These are phyloP conservation scores for Tuber brumale DNA, from an alignment of 495 filamentous ascomycete species.

Conservation along the genomic window DNA sequence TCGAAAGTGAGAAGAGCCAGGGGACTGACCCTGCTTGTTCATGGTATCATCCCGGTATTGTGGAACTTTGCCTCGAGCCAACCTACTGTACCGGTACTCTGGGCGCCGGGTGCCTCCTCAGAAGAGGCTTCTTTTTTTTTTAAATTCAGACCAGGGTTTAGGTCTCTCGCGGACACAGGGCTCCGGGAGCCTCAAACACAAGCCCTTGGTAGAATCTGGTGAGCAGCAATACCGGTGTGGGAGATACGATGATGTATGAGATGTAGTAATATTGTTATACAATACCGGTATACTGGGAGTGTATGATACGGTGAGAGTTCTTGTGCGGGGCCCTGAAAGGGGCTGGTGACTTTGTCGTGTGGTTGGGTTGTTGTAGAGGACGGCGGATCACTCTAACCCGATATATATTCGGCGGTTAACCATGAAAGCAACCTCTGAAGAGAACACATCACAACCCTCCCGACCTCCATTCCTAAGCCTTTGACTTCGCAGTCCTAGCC, in stretches of 20 bases:
- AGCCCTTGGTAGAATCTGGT: background rate
- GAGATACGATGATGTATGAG: too few relatives aligned
- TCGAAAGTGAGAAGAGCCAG: background rate
- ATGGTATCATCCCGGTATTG: background rate
- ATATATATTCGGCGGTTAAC: background rate
- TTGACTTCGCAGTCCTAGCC: background rate
- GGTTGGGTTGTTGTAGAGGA: background rate
- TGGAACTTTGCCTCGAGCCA: background rate
- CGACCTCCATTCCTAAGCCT: background rate
- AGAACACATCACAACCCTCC: background rate
- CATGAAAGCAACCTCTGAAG: background rate
- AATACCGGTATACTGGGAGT: background rate
- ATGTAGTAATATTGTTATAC: background rate
- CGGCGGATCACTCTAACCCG: background rate
- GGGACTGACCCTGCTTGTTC: background rate
- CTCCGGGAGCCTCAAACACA: background rate
- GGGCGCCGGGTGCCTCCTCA: background rate
- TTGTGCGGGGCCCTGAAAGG: background rate
- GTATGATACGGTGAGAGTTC: background rate
- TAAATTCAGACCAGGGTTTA: background rate
- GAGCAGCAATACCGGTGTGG: background rate
- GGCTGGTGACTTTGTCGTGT: background rate
- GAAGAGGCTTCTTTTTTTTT: background rate
- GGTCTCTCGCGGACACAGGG: background rate
- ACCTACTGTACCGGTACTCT: background rate